Percentiles rank a stretch among this genome's conserved stretches.
phyloP scores from a whole-genome alignment of 805 yeast genomes.

The Yarrowia divulgata region DNA sequence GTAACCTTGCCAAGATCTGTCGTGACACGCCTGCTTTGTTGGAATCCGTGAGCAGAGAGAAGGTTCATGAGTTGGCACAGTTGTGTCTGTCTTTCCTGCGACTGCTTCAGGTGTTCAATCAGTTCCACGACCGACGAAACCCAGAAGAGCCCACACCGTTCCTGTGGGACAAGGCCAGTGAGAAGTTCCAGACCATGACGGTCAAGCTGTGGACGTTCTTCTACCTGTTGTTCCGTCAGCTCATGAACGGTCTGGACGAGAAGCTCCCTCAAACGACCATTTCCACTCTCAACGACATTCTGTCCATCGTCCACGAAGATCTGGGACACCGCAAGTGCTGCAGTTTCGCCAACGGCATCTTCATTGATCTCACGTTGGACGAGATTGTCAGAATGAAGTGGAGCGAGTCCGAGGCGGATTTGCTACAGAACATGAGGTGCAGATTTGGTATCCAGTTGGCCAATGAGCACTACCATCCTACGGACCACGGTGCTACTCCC shows the following conservation, averaged over 20 bases:
- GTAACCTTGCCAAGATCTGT: constrained; percentile 36
- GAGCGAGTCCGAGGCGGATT: constrained; percentile 66
- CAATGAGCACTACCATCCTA: constrained; percentile 66
- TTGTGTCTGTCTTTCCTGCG: constrained; percentile 47
- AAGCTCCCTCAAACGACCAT: constrained; percentile 43
- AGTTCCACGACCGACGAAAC: constrained; percentile 47
- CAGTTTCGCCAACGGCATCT: constrained; percentile 65
- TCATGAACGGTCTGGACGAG: constrained; percentile 44
- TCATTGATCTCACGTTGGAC: constrained; percentile 66
- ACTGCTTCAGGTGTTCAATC: constrained; percentile 50
- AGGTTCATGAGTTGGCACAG: constrained; percentile 7
- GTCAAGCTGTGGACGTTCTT: constrained; percentile 51
- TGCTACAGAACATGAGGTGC: constrained; percentile 81
- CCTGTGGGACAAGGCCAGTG: constrained; percentile 48
- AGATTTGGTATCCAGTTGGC: constrained; percentile 72
- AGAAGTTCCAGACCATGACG: constrained; percentile 48
- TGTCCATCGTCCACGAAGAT: constrained; percentile 72
- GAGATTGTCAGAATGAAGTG: constrained; percentile 57
- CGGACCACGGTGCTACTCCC: constrained; percentile 65
- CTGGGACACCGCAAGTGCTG: constrained; percentile 76
- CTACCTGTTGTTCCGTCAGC: constrained; percentile 52
- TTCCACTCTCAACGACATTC: constrained; percentile 53
- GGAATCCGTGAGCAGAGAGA: neutral
- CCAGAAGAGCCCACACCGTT: constrained; percentile 47
- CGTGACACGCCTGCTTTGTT: constrained; percentile 13